Percentiles rank a stretch among this genome's conserved stretches.
phyloP scores from a whole-genome alignment of 2,329 filamentous ascomycete genomes.

The Colletotrichum liriopes region DNA sequence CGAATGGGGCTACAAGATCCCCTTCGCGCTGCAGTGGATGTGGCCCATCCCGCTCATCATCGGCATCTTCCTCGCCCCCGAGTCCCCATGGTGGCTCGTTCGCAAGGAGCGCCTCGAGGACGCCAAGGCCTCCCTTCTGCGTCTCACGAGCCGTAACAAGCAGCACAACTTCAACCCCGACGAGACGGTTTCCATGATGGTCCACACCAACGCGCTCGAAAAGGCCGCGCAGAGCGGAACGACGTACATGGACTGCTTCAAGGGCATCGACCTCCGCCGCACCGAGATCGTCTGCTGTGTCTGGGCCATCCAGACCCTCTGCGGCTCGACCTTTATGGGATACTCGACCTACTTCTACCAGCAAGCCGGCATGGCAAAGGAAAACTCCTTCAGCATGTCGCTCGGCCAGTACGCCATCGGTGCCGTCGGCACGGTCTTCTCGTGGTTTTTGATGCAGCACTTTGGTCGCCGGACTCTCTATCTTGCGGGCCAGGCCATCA shows the following conservation, averaged over 20 bases:
- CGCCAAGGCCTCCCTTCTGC: constrained; percentile 56
- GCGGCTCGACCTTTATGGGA: constrained; percentile 55
- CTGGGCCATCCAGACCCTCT: constrained; percentile 59
- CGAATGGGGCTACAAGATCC: constrained; percentile 64
- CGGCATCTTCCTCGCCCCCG: constrained; percentile 61
- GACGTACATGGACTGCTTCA: constrained; percentile 64
- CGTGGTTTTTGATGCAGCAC: constrained; percentile 61
- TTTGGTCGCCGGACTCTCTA: constrained; percentile 64
- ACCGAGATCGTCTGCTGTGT: constrained; percentile 61
- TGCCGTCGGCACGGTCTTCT: constrained; percentile 60
- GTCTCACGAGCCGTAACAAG: constrained; percentile 54
- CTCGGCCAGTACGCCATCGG: constrained; percentile 62
- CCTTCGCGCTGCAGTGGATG: constrained; percentile 66
- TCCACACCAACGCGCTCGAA: constrained; percentile 66
- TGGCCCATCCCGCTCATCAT: constrained; percentile 63
- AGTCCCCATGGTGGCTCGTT: constrained; percentile 67
- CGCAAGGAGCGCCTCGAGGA: constrained; percentile 57
- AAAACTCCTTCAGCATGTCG: constrained; percentile 57
- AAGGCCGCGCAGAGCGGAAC: constrained; percentile 57
- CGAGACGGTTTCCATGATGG: constrained; percentile 66
- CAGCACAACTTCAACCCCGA: constrained; percentile 55
- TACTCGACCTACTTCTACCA: constrained; percentile 60
- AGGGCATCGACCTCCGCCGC: constrained; percentile 60
- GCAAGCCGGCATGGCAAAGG: constrained; percentile 58
- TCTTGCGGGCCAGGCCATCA: constrained; percentile 56